A percentile compares a stretch with the other conserved stretches of the same genome.
These are phyloP conservation scores for Eucalyptus leucophloia DNA, from an alignment of 345 rosid species.

Conservation along the genomic window DNA sequence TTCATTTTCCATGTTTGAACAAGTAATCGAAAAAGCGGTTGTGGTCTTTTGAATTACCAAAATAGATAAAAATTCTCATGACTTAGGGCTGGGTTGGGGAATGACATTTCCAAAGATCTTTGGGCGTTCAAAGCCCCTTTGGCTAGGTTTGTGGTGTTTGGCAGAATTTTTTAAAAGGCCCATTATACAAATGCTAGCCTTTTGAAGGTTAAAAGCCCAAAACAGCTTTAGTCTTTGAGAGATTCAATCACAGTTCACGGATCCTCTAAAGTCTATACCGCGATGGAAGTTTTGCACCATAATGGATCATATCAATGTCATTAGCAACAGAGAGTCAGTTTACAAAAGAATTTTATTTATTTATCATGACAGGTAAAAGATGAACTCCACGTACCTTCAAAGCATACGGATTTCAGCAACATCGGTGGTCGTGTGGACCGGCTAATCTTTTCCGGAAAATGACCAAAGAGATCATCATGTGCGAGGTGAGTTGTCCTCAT, in stretches of 20 bases:
- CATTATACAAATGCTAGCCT: too few relatives aligned
- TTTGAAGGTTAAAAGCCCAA: too few relatives aligned
- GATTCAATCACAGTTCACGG: background rate
- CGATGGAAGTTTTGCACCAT: background rate
- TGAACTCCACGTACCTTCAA: constrained; percentile 52
- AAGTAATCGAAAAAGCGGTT: background rate
- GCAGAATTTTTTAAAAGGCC: too few relatives aligned
- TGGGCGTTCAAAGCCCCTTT: too few relatives aligned
- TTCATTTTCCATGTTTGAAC: background rate
- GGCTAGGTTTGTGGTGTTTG: too few relatives aligned
- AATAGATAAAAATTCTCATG: background rate
- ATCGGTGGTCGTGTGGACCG: constrained; percentile 53
- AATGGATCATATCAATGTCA: background rate
- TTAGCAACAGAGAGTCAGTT: background rate
- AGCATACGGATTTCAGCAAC: constrained; percentile 37
- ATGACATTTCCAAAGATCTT: too few relatives aligned
- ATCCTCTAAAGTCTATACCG: background rate
- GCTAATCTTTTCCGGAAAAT: constrained; percentile 47
- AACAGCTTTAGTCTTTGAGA: background rate
- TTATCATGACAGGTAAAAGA: constrained; percentile 13
- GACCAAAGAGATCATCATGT: constrained; percentile 30
- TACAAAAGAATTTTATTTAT: background rate
- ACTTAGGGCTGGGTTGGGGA: too few relatives aligned
- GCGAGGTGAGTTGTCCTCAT: constrained; percentile 9
- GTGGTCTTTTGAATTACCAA: background rate